Conservation (phyloP, 2,329 filamentous ascomycete species). For the Chaetomiaceae sp. region DNA sequence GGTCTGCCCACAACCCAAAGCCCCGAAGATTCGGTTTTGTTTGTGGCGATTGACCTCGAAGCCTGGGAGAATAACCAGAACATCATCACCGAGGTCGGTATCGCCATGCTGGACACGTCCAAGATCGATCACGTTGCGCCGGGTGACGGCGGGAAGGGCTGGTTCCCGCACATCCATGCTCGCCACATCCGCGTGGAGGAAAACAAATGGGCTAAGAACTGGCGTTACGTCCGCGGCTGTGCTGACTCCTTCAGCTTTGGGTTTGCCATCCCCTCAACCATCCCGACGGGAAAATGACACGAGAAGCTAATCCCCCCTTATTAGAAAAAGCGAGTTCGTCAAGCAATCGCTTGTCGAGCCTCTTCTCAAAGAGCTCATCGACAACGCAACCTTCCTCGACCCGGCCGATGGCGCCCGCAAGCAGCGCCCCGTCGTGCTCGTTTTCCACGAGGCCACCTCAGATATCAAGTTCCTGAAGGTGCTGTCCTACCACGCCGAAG, state of each 20-base stretch:
- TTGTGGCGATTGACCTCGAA: constrained; percentile 80
- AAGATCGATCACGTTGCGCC: constrained; percentile 52
- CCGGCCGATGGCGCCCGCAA: constrained; percentile 17
- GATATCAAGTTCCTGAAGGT: constrained; percentile 66
- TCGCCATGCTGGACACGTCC: constrained; percentile 72
- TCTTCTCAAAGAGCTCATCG: constrained; percentile 20
- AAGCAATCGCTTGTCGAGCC: neutral
- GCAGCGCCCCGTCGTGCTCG: constrained; percentile 57
- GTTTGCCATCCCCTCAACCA: constrained; percentile 38
- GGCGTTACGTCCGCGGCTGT: constrained; percentile 64
- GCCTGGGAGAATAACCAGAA: constrained; percentile 64
- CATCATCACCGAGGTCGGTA: constrained; percentile 77
- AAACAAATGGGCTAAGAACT: constrained; percentile 61
- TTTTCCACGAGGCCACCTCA: constrained; percentile 67
- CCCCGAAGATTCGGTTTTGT: constrained; percentile 56
- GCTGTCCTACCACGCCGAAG: constrained; percentile 56
- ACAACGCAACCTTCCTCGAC: constrained; percentile 6
- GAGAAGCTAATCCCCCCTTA: constrained; percentile 1
- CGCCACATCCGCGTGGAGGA: constrained; percentile 77
- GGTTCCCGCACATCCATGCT: constrained; percentile 62
- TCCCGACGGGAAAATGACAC: neutral
- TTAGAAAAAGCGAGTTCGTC: constrained; percentile 21
- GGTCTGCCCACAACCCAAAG: constrained; percentile 41
- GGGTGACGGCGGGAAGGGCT: constrained; percentile 58
- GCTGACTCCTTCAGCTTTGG: constrained; percentile 74